These are phyloP conservation scores for Ceratocystis lukuohia DNA, from an alignment of 2,329 filamentous ascomycete genomes.

Conservation along the genomic window DNA sequence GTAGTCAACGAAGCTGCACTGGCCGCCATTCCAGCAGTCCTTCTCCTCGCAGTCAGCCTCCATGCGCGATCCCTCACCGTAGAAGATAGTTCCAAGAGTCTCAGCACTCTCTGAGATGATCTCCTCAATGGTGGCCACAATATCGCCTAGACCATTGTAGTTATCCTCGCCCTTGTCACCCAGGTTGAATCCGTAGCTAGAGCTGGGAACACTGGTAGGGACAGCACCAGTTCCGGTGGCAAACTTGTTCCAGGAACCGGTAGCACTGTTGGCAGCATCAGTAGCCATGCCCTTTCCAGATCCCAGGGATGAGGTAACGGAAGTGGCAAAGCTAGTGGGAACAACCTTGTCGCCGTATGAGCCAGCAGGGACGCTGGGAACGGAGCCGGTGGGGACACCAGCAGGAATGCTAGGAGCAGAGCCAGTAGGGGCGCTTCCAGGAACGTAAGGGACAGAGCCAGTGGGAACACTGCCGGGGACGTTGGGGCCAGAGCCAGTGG, in stretches of 20 bases:
- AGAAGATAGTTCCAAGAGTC: constrained; percentile 13
- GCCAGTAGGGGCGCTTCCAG: too few species aligned
- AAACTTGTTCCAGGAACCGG: background rate
- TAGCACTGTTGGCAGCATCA: background rate
- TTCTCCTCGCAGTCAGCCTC: constrained; percentile 11
- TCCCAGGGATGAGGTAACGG: background rate
- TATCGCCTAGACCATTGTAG: background rate
- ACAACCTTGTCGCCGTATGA: constrained; percentile 2
- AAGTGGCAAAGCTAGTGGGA: background rate
- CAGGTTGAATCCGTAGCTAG: background rate
- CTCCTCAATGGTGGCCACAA: background rate
- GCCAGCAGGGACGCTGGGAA: background rate
- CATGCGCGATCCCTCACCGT: constrained; percentile 12
- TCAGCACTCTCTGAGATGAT: constrained; percentile 1
- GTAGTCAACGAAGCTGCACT: constrained; percentile 16
- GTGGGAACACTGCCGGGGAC: too few species aligned
- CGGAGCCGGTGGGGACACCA: background rate
- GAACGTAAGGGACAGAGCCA: too few species aligned
- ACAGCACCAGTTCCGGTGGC: background rate
- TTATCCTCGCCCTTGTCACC: background rate
- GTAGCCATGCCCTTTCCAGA: background rate
- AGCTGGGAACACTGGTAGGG: background rate
- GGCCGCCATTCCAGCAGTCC: constrained; percentile 5
- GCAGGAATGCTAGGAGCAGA: too few species aligned
- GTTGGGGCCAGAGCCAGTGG: background rate